A percentile compares a stretch with the other conserved stretches of the same genome.
These are phyloP conservation scores for Paratinospora sagittata DNA, from an alignment of 164 flowering plant species.

Conservation along the genomic window DNA sequence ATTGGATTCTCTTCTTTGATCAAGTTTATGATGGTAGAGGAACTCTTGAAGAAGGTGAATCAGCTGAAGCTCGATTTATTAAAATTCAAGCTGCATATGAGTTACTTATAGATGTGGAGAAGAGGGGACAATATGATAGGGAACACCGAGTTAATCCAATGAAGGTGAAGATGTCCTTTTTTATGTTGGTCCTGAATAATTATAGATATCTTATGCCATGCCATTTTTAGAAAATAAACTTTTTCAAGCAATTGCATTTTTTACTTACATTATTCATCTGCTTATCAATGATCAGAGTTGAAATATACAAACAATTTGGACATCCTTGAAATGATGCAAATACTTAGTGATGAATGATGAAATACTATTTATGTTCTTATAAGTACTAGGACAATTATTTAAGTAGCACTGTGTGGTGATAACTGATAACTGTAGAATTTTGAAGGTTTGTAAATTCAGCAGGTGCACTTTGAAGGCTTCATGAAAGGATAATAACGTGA, in stretches of 20 bases:
- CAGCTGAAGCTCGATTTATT: slow-evolving; percentile 88
- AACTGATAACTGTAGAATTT: background rate
- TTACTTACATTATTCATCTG: background rate
- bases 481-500: background rate
- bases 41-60: slow-evolving; percentile 87
- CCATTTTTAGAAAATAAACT: too few species aligned
- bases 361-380: background rate
- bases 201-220: background rate
- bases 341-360: background rate
- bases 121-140: slow-evolving; percentile 58
- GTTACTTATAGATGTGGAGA: slow-evolving; percentile 73
- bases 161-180: slow-evolving; percentile 49
- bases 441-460: background rate
- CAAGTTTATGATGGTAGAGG: slow-evolving; percentile 91
- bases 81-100: slow-evolving; percentile 99
- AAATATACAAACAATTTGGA: background rate
- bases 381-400: background rate
- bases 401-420: background rate
- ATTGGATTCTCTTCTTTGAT: slow-evolving; percentile 16
- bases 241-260: too few species aligned
- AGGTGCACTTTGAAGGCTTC: background rate
- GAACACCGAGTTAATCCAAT: slow-evolving; percentile 85
- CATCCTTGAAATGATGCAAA: background rate
- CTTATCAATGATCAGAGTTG: background rate
- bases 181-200: background rate